These are phyloP conservation scores for Starmera dryadoides DNA, from an alignment of 805 yeast species.

Conservation along the genomic window DNA sequence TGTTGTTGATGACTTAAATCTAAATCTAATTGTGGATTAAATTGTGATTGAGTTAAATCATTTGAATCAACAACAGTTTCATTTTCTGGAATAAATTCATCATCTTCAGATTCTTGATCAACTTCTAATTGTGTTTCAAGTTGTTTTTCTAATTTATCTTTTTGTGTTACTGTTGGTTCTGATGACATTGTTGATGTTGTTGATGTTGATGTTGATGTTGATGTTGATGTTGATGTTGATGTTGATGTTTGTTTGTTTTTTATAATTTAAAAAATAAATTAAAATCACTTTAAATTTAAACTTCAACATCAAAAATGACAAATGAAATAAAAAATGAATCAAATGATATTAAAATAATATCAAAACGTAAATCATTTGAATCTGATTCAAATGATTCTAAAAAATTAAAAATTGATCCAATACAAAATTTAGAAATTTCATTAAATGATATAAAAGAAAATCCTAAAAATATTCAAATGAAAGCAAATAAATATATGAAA, in stretches of 20 bases:
- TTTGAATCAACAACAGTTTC: conserved; percentile 39
- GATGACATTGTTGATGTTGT: too few relatives aligned
- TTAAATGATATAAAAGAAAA: conserved; percentile 10
- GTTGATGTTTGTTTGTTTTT: neutral
- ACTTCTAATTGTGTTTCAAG: conserved; percentile 21
- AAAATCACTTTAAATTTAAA: too few relatives aligned
- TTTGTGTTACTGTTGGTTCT: conserved; percentile 4
- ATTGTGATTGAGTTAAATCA: conserved; percentile 30
- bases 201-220: too few relatives aligned
- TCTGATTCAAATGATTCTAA: neutral
- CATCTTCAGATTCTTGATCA: conserved; percentile 21
- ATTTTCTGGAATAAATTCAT: conserved; percentile 30
- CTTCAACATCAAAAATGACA: too few relatives aligned
- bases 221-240: too few relatives aligned
- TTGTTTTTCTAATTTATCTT: conserved; percentile 10
- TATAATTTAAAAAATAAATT: too few relatives aligned
- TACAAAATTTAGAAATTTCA: conserved; percentile 7
- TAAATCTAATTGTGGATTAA: conserved; percentile 70
- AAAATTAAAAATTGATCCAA: too few relatives aligned
- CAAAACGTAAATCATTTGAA: too few relatives aligned
- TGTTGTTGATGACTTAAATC: conserved; percentile 54
- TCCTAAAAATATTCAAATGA: conserved; percentile 8
- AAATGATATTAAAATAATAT: too few relatives aligned
- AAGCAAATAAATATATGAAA: conserved; percentile 22
- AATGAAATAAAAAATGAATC: too few relatives aligned